Conservation (phyloP, 106 monocot genomes). For the Allium fistulosum region DNA sequence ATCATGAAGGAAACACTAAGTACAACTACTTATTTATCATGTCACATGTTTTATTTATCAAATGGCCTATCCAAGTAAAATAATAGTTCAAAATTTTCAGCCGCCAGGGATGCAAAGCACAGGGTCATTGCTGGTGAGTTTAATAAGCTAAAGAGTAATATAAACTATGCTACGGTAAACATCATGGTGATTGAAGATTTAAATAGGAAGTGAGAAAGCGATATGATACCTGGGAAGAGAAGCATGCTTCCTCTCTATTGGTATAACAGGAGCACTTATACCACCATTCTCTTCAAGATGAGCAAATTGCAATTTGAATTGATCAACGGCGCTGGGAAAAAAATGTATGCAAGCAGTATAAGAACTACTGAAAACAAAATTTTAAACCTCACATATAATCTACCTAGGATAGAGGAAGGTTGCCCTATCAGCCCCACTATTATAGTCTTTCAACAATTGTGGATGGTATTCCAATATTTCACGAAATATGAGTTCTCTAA, state of each 20-base stretch:
- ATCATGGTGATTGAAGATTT: too few species aligned
- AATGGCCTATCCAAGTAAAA: too few species aligned
- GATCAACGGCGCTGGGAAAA: neutral
- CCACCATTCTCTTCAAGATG: slow-evolving; percentile 91
- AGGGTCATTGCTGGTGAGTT: too few species aligned
- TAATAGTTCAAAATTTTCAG: too few species aligned
- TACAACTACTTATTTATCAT: too few species aligned
- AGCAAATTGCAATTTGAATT: slow-evolving; percentile 58
- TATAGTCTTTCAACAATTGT: slow-evolving; percentile 77
- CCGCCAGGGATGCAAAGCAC: too few species aligned
- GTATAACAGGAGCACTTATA: slow-evolving; percentile 28
- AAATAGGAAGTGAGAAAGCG: too few species aligned
- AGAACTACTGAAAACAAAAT: neutral
- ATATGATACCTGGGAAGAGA: neutral
- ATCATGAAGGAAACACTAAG: too few species aligned
- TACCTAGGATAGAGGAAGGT: slow-evolving; percentile 87
- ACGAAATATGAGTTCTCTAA: slow-evolving; percentile 76
- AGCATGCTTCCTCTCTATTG: slow-evolving; percentile 1
- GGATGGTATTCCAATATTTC: slow-evolving; percentile 97
- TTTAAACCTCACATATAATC: too few species aligned
- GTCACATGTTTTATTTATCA: too few species aligned
- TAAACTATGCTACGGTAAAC: too few species aligned
- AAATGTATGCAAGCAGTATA: neutral
- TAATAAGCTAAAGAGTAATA: too few species aligned
- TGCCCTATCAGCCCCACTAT: slow-evolving; percentile 55